A percentile compares a stretch with the other conserved stretches of the same genome.
phyloP scores from a whole-genome alignment of 208 protist genomes.

The Herpetomonas samuelpessoai region DNA sequence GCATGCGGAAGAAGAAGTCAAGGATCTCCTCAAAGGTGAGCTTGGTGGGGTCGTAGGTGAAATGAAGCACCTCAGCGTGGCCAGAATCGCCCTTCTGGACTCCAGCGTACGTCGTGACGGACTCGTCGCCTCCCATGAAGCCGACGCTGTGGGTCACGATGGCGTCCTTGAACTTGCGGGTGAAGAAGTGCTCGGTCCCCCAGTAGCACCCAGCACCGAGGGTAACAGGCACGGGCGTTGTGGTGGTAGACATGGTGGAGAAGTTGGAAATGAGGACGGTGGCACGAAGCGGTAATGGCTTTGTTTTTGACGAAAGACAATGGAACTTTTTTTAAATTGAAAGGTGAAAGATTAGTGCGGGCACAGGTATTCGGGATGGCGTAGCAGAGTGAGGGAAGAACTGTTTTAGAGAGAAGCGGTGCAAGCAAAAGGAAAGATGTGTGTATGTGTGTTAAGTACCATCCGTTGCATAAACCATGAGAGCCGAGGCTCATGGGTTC shows the following conservation, averaged over 20 bases:
- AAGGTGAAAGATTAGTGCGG: no score
- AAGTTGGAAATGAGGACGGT: no score
- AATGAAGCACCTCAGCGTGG: constrained; percentile 94
- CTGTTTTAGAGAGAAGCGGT: no score
- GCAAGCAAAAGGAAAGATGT: no score
- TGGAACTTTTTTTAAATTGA: no score
- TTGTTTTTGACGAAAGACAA: no score
- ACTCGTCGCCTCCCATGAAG: constrained; percentile 84
- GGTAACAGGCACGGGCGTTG: constrained; percentile 38
- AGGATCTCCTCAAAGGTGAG: constrained; percentile 88
- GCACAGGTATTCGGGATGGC: no score
- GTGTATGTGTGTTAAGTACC: no score
- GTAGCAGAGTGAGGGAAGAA: no score
- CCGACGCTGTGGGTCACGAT: constrained; percentile 80
- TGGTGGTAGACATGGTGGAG: constrained; percentile 16
- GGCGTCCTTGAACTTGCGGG: constrained; percentile 75
- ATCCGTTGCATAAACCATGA: no score
- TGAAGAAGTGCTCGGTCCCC: constrained; percentile 92
- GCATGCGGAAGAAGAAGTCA: constrained; percentile 92
- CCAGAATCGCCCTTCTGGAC: constrained; percentile 93
- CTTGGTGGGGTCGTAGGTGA: constrained; percentile 81
- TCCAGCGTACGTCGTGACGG: constrained; percentile 77
- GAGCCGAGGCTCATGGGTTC: no score
- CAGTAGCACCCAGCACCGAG: constrained; percentile 93
- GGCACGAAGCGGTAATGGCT: no score